Base-by-base conservation (phyloP, 1,284 basidiomycete species). In the Farysia itapuensis region DNA sequence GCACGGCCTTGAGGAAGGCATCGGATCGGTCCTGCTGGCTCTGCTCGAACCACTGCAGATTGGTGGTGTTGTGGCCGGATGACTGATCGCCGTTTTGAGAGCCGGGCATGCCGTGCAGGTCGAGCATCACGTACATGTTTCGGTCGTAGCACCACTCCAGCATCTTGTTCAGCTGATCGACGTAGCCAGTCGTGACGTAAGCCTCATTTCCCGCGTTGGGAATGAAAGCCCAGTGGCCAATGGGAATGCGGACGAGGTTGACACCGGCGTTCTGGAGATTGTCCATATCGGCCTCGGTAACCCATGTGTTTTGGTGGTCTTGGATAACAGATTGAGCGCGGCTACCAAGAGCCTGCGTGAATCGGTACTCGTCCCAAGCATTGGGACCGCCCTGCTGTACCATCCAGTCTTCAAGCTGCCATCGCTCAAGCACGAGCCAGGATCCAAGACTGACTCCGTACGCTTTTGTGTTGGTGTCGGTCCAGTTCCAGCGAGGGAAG, bases 381-480 rank as follows among this genome's bases (percentile, higher is more conserved):
- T 77, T 63, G 18, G 53, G 8, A 19, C 77, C 74, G 19, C 67
- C 77, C 23, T 61, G 45, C 18, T 61, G 23, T 33, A 71, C 70
- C 56, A 79, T 75, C 78, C 77, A 79, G 47, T 78, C 75, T 42
- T 79, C 78, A 32, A 72, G 48, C 67, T 79, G 75, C 79, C 79
- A 79, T 37, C 75, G 66, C 50, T 75, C 72, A 25, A 77, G 51
- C 9, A 74, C 44, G 35, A 77, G 60, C 68, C 67, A 73, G 35
- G 67, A 70, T 21, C 75, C 75, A 14, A 76, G 59, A 28, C 64
- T 70, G 39, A 64, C 67, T 26, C 75, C 75, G 35, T 58, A 64
- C 15, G 69, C 70, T 46, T 77, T 77, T 14, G 58, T 52, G 38
- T 65, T 63, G 36, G 64, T 41, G 33, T 70, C 67, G 18, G 68